phyloP scores from a whole-genome alignment of 1,284 basidiomycete genomes.

The Meira nashicola region DNA sequence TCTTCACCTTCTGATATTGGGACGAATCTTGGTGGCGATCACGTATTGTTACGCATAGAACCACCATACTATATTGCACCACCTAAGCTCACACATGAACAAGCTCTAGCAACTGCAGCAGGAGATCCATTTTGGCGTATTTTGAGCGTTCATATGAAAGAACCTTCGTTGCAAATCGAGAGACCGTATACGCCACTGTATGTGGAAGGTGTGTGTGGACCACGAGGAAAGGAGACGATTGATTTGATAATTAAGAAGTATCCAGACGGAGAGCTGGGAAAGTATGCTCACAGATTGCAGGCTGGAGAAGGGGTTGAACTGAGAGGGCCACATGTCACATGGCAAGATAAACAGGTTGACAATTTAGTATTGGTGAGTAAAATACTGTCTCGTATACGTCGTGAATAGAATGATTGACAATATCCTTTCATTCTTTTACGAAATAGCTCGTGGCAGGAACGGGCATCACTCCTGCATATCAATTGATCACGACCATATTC shows the following conservation, averaged over 20 bases:
- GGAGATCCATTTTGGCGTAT: constrained; percentile 5
- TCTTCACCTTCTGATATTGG: background rate
- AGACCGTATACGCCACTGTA: constrained; percentile 38
- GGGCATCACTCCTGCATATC: constrained; percentile 34
- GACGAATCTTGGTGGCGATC: background rate
- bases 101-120: background rate
- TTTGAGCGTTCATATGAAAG: constrained; percentile 13
- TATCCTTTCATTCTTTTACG: constrained; percentile 15
- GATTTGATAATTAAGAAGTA: constrained; percentile 34
- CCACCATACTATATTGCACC: background rate
- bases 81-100: constrained; percentile 29
- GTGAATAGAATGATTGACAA: constrained; percentile 10
- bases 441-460: constrained; percentile 34
- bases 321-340: constrained; percentile 32
- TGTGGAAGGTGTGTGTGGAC: constrained; percentile 19
- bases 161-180: constrained; percentile 34
- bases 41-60: background rate
- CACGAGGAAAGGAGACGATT: constrained; percentile 12
- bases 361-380: constrained; percentile 15
- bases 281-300: constrained; percentile 23
- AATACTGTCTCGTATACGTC: background rate
- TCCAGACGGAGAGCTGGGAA: constrained; percentile 30
- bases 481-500: constrained; percentile 27
- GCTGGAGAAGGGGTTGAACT: constrained; percentile 22
- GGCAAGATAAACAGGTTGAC: constrained; percentile 13